These are phyloP conservation scores for Anthoceros angustus DNA, from an alignment of 225 moss, liverwort and hornwort genomes.

Conservation along the genomic window DNA sequence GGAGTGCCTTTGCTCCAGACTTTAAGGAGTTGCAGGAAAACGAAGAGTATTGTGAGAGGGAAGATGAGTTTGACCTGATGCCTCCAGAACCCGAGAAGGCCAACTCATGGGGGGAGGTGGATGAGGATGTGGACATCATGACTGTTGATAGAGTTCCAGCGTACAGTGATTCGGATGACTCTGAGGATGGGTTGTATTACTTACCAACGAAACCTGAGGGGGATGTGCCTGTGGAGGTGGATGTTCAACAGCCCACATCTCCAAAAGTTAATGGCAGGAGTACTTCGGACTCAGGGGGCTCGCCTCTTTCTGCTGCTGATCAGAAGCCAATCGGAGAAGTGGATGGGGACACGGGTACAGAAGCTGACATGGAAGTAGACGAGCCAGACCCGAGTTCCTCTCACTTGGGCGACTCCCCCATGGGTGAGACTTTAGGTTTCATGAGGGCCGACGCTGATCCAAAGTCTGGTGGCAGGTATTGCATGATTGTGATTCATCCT, in stretches of 20 bases:
- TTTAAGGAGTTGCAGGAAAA: slow-evolving; percentile 98
- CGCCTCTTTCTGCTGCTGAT: slow-evolving; percentile 19
- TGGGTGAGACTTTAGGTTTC: too few species aligned
- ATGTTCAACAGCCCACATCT: slow-evolving; percentile 8
- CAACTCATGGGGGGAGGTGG: slow-evolving; percentile 6
- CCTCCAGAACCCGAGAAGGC: slow-evolving; percentile 68
- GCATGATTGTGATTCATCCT: background rate
- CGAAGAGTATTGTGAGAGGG: slow-evolving; percentile 90
- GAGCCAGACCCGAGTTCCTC: background rate
- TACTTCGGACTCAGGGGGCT: slow-evolving; percentile 73
- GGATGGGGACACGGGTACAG: slow-evolving; percentile 6
- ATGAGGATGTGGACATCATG: slow-evolving; percentile 84
- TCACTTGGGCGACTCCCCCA: background rate
- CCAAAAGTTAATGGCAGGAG: slow-evolving; percentile 50
- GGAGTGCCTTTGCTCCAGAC: slow-evolving; percentile 99
- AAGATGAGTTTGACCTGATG: slow-evolving; percentile 94
- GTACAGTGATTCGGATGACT: slow-evolving; percentile 95
- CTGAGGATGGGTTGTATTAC: slow-evolving; percentile 83
- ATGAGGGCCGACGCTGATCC: too few species aligned
- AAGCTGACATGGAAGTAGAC: slow-evolving; percentile 4
- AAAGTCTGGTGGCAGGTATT: too few species aligned
- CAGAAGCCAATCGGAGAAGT: background rate
- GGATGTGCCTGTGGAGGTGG: slow-evolving; percentile 35
- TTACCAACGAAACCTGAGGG: slow-evolving; percentile 68
- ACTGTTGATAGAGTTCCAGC: slow-evolving; percentile 86